Conservation (phyloP, 257 asterid genomes). For the Solanum chmielewskii region DNA sequence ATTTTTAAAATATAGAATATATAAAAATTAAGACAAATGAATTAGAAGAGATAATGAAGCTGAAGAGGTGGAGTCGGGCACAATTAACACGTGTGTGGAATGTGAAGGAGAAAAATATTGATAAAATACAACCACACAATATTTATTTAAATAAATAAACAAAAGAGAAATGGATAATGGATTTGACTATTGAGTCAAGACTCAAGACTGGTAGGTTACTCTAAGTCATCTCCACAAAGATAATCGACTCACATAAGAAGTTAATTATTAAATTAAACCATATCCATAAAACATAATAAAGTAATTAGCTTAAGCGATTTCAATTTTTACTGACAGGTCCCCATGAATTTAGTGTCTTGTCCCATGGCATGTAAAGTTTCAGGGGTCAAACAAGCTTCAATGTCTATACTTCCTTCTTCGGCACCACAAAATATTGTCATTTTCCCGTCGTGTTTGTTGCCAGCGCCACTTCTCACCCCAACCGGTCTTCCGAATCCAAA, state of each 20-base stretch:
- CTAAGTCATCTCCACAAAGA: not conserved
- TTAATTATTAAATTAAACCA: not conserved
- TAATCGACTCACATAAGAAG: not conserved
- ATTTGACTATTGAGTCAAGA: too few species aligned
- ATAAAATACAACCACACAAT: too few species aligned
- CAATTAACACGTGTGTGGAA: too few species aligned
- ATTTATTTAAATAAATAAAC: too few species aligned
- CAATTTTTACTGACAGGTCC: not conserved
- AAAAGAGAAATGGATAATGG: too few species aligned
- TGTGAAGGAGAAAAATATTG: too few species aligned
- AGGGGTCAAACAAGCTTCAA: conserved; percentile 27
- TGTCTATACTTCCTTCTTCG: conserved; percentile 35
- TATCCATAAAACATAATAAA: not conserved
- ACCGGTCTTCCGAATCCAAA: conserved; percentile 54
- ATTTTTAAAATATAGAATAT: too few species aligned
- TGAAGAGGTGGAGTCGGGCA: too few species aligned
- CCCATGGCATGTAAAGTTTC: conserved; percentile 18
- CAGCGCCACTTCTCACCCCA: conserved; percentile 35
- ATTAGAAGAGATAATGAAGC: too few species aligned
- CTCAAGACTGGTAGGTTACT: too few species aligned
- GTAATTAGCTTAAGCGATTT: not conserved
- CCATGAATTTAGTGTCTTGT: conserved; percentile 31
- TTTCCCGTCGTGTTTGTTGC: conserved; percentile 31
- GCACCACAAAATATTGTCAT: conserved; percentile 24
- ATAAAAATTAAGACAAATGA: too few species aligned